Evolutionary conservation across 169 alveolate species (phyloP), one percentile per base, ranked within the genome.

Genomic region (Eimeria mitis): DNA sequence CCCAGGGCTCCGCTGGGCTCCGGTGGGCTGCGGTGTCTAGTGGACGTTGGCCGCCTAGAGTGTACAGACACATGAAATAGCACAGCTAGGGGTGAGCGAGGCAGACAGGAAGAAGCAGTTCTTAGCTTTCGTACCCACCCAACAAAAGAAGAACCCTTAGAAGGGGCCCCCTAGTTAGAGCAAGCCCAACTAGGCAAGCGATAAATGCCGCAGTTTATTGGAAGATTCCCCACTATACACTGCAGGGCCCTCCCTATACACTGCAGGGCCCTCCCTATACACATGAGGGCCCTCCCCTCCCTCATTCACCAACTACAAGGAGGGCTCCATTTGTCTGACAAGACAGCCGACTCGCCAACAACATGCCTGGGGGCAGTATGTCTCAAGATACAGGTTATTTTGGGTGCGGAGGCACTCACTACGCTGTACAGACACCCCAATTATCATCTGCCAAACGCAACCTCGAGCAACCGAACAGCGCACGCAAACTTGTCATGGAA

Each of bases 331-430:
- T 76, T 14, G 47, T 49, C 87, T 76, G 63, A 76, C 87, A 76
- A 49, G 59, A 44, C 42, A 76, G 40, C 59, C 28, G 42, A 81
- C 5, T 52, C 25, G 89, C 89, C 89, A 81, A 47, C 61, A 37
- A 31, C 73, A 28, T 13, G 75, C 75, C 89, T 56, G 70, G 54
- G 73, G 75, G 34, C 89, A 54, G 34, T 31, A n/a, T 40, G 44
- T 63, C 44, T 85, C 68, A 44, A 23, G 52, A 23, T 47, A 63
- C 65, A 25, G 78, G 92, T n/a, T 70, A 83, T 63, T 81, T 23
- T 25, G 89, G 89, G 75, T 54, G 89, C 23, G 14, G 19, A 28
- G 25, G 34, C 92, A 85, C 92, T 63, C 81, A 70, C 92, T 40
- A 40, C 8, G 65, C 81, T 59, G 81, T 63, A 44, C 92, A 31